These are phyloP conservation scores for Waltergamsia citrina DNA, from an alignment of 2,329 filamentous ascomycete species.

Conservation along the genomic window DNA sequence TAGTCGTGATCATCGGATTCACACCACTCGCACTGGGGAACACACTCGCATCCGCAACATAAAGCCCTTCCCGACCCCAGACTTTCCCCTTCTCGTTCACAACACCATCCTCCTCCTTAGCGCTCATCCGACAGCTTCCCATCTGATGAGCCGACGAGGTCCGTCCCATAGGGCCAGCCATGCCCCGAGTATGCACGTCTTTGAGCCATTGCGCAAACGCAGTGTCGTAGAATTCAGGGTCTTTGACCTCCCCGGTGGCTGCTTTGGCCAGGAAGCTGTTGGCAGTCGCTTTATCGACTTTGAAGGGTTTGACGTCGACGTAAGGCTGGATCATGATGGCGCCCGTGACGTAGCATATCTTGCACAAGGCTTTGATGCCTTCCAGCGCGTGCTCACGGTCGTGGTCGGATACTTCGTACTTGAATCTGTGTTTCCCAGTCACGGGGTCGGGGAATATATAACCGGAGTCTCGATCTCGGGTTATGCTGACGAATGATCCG, in stretches of 20 bases:
- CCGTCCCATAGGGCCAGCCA: constrained; percentile 31
- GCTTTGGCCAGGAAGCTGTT: constrained; percentile 2
- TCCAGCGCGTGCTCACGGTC: constrained; percentile 66
- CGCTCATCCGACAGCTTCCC: constrained; percentile 67
- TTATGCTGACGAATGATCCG: constrained; percentile 63
- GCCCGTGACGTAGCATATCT: constrained; percentile 69
- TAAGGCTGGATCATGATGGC: constrained; percentile 69
- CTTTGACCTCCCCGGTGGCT: constrained; percentile 11
- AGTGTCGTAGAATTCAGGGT: constrained; percentile 44
- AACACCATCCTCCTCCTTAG: constrained; percentile 38
- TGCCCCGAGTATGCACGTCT: constrained; percentile 30
- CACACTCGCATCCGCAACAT: constrained; percentile 65
- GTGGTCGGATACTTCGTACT: constrained; percentile 61
- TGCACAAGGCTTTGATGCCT: constrained; percentile 61
- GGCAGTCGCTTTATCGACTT: constrained; percentile 11
- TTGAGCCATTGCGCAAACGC: constrained; percentile 53
- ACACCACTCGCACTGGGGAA: constrained; percentile 71
- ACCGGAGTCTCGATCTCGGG: constrained; percentile 68
- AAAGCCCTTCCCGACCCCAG: constrained; percentile 57
- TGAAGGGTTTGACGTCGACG: constrained; percentile 47
- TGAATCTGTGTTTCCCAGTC: constrained; percentile 54
- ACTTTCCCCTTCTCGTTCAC: constrained; percentile 50
- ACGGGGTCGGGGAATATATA: constrained; percentile 62
- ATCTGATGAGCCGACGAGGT: constrained; percentile 70
- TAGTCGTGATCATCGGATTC: constrained; percentile 72